phyloP scores from a whole-genome alignment of 306 rosid species.

The Carpinus fangiana region DNA sequence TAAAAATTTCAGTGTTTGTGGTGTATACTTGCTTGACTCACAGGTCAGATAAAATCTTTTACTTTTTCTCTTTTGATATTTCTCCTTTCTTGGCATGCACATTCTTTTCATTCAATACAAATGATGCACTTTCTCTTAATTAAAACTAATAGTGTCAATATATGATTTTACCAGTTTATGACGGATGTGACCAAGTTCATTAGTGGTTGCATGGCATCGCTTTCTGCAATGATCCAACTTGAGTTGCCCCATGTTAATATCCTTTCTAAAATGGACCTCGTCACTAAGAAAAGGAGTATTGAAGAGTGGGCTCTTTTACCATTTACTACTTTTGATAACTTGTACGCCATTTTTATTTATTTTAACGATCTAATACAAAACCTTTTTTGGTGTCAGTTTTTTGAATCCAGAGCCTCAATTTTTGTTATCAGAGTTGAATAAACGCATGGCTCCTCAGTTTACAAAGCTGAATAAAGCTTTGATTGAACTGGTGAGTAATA shows the following conservation, averaged over 20 bases:
- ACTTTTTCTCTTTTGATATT: slow-evolving; percentile 3
- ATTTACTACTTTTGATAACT: slow-evolving; percentile 11
- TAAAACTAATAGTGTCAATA: slow-evolving; percentile 13
- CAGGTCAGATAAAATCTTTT: slow-evolving; percentile 54
- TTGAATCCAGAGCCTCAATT: slow-evolving; percentile 72
- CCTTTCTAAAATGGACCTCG: slow-evolving; percentile 96
- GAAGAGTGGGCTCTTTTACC: slow-evolving; percentile 54
- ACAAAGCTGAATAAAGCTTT: slow-evolving; percentile 83
- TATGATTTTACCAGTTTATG: slow-evolving; percentile 54
- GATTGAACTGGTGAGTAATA: slow-evolving; percentile 65
- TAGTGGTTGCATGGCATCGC: slow-evolving; percentile 90
- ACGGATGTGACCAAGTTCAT: slow-evolving; percentile 92
- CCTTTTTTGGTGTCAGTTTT: slow-evolving; percentile 46
- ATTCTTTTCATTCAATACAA: slow-evolving; percentile 5
- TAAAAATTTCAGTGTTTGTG: slow-evolving; percentile 79
- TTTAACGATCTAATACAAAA: slow-evolving; percentile 6
- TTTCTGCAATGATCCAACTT: slow-evolving; percentile 87
- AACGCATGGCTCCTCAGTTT: slow-evolving; percentile 82
- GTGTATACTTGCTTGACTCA: slow-evolving; percentile 87
- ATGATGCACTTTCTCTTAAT: slow-evolving; percentile 3
- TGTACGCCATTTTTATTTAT: slow-evolving; percentile 7
- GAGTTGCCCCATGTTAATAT: slow-evolving; percentile 91
- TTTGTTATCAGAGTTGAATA: slow-evolving; percentile 77
- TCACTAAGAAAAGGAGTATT: slow-evolving; percentile 66
- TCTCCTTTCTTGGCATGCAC: slow-evolving; percentile 3